Conservation (phyloP, 805 yeast genomes). For the Brettanomyces sp. region DNA sequence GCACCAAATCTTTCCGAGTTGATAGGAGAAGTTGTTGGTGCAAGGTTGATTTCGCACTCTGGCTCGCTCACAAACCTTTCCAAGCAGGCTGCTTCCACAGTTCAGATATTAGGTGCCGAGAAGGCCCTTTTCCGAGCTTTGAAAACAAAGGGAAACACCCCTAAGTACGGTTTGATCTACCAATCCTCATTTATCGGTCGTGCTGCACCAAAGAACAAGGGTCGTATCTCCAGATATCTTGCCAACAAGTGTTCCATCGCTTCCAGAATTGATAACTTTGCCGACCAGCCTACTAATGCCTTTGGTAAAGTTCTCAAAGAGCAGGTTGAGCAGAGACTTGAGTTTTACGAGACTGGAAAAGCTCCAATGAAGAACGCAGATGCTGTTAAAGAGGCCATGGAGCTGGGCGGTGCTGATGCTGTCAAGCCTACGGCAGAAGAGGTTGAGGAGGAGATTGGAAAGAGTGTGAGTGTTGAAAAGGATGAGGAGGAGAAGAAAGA, state of each 20-base stretch:
- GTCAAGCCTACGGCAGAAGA: constrained; percentile 26
- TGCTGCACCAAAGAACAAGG: constrained; percentile 95
- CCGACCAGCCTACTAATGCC: constrained; percentile 85
- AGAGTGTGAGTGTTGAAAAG: constrained; percentile 39
- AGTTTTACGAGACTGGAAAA: constrained; percentile 92
- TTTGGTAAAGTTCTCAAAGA: constrained; percentile 88
- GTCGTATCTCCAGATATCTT: constrained; percentile 95
- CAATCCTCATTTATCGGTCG: constrained; percentile 91
- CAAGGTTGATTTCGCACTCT: constrained; percentile 95
- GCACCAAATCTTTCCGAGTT: constrained; percentile 96
- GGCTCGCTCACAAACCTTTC: constrained; percentile 95
- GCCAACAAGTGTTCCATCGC: constrained; percentile 99
- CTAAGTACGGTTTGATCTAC: constrained; percentile 91
- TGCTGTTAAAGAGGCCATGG: constrained; percentile 88
- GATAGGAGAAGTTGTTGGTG: constrained; percentile 98
- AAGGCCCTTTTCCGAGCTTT: constrained; percentile 94
- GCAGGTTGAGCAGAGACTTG: constrained; percentile 96
- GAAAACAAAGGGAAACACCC: constrained; percentile 94
- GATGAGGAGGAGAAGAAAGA: constrained; percentile 36
- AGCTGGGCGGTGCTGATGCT: constrained; percentile 36
- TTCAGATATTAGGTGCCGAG: constrained; percentile 96
- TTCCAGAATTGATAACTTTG: constrained; percentile 94
- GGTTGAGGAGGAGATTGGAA: constrained; percentile 31
- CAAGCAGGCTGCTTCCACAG: constrained; percentile 98
- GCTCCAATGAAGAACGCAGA: constrained; percentile 94